phyloP scores from a whole-genome alignment of 768 basidiomycete genomes.

The Rhodotorula kratochvilovae region DNA sequence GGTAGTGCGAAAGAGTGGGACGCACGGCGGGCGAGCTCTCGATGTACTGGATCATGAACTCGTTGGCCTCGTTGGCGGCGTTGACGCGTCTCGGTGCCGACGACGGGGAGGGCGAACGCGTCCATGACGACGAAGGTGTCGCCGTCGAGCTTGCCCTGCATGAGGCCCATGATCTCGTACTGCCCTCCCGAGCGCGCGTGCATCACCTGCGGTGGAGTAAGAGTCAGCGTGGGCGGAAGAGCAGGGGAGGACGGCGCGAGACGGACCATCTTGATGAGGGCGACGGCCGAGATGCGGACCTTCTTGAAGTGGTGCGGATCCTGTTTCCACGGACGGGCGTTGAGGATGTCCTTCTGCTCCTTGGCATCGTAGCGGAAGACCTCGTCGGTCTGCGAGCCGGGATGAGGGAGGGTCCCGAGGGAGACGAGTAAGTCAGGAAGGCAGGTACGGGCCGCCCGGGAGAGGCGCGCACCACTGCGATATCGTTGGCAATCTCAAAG shows the following conservation, averaged over 20 bases:
- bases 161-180: slow-evolving; percentile 98
- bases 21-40: slow-evolving; percentile 70
- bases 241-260: slow-evolving; percentile 48
- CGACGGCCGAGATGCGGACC: slow-evolving; percentile 54
- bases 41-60: slow-evolving; percentile 96
- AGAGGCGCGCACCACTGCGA: slow-evolving; percentile 40
- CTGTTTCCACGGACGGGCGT: slow-evolving; percentile 77
- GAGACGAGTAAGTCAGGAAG: slow-evolving; percentile 35
- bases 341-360: slow-evolving; percentile 48
- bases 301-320: slow-evolving; percentile 59
- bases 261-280: slow-evolving; percentile 57
- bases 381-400: slow-evolving; percentile 25
- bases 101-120: slow-evolving; percentile 92
- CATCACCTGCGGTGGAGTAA: slow-evolving; percentile 46
- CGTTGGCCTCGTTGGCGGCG: slow-evolving; percentile 88
- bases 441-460: no score
- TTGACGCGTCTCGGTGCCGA: slow-evolving; percentile 97
- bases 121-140: slow-evolving; percentile 69
- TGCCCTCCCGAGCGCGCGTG: slow-evolving; percentile 95
- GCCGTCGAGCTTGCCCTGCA: slow-evolving; percentile 59
- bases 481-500: slow-evolving; percentile 50
- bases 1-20: neutral
- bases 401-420: neutral
- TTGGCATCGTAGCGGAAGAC: slow-evolving; percentile 48
- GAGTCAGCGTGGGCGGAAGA: neutral